Evolutionary conservation across 148 eudicot species (phyloP).

Genomic region (Beta vulgaris): DNA sequence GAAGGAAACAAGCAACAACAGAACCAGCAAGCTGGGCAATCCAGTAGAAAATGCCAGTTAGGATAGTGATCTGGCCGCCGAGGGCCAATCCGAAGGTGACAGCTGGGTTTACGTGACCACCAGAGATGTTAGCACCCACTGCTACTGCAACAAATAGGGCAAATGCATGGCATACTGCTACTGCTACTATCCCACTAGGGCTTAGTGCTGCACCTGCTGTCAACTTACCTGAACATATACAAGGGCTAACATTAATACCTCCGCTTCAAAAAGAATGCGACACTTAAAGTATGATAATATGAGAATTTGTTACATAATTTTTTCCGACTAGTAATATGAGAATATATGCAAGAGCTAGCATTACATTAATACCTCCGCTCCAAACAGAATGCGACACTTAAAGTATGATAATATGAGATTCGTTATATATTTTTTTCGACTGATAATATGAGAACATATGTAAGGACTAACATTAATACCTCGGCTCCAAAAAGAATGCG

Average conservation of each 20-base stretch:
- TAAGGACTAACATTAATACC: too few species aligned
- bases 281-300: too few species aligned
- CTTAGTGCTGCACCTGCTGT: conserved; percentile 61
- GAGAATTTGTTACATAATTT: too few species aligned
- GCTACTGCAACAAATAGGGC: conserved; percentile 87
- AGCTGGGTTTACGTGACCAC: conserved; percentile 89
- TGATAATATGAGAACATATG: too few species aligned
- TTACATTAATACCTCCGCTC: too few species aligned
- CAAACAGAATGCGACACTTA: too few species aligned
- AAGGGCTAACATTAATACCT: neutral
- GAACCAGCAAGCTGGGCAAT: conserved; percentile 38
- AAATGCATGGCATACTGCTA: conserved; percentile 68
- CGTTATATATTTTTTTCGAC: too few species aligned
- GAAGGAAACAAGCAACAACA: conserved; percentile 47
- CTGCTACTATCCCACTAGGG: conserved; percentile 69
- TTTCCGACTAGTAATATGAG: too few species aligned
- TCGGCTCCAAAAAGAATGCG: too few species aligned
- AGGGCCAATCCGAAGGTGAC: conserved; percentile 85
- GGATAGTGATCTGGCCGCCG: conserved; percentile 87
- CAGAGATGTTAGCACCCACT: conserved; percentile 79
- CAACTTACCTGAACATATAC: conserved; percentile 48
- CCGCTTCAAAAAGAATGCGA: too few species aligned
- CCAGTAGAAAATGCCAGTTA: conserved; percentile 66
- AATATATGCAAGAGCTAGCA: too few species aligned
- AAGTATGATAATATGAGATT: too few species aligned